Evolutionary conservation across 345 rosid genomes (phyloP).

Genomic region (Citrus inodora): DNA sequence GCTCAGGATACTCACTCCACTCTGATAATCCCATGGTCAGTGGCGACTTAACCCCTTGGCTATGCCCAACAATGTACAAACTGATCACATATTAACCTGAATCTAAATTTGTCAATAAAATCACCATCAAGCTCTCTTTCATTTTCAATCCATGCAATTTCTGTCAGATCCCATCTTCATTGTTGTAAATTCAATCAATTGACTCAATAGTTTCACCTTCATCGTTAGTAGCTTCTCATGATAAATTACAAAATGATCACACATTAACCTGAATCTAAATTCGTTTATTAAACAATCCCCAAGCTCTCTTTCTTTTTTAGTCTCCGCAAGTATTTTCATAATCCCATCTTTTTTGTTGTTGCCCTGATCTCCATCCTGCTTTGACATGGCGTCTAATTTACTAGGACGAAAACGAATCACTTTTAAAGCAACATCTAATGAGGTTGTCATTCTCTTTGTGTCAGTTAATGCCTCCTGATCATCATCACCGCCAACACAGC

Average conservation of each 20-base stretch:
- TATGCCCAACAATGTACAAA: too few species aligned
- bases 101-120: slow-evolving; percentile 34
- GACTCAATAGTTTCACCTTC: too few species aligned
- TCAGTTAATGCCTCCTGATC: slow-evolving; percentile 28
- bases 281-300: too few species aligned
- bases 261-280: too few species aligned
- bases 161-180: too few species aligned
- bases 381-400: not conserved
- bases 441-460: slow-evolving; percentile 20
- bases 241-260: too few species aligned
- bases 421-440: not conserved
- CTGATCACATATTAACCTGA: slow-evolving; percentile 18
- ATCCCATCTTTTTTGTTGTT: not conserved
- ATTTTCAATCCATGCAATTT: not conserved
- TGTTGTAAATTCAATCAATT: too few species aligned
- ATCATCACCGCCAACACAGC: slow-evolving; percentile 19
- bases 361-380: not conserved
- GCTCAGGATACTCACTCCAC: slow-evolving; percentile 27
- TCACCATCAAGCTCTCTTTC: not conserved
- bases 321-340: too few species aligned
- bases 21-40: slow-evolving; percentile 24
- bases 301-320: too few species aligned
- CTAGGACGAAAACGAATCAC: slow-evolving; percentile 16
- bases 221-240: too few species aligned
- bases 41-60: not conserved